phyloP scores from a whole-genome alignment of 768 basidiomycete genomes.

The Leccinum boreale region DNA sequence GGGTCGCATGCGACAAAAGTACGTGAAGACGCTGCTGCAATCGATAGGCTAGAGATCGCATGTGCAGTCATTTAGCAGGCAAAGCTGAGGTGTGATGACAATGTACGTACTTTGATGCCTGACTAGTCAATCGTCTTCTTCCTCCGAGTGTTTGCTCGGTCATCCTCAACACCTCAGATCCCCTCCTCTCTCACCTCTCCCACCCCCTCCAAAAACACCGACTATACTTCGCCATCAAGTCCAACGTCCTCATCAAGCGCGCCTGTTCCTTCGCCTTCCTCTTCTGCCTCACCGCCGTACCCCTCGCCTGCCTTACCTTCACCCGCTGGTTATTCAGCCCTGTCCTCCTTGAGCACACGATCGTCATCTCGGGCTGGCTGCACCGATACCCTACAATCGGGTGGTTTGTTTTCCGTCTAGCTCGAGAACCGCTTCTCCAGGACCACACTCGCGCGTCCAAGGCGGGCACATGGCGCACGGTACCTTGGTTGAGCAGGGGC shows the following conservation, averaged over 20 bases:
- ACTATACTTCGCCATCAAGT: slow-evolving; percentile 76
- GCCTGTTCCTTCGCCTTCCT: slow-evolving; percentile 77
- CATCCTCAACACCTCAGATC: slow-evolving; percentile 80
- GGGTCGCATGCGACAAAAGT: too few relatives aligned
- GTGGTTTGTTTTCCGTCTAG: slow-evolving; percentile 52
- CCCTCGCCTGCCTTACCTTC: slow-evolving; percentile 68
- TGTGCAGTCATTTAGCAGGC: too few relatives aligned
- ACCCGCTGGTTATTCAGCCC: slow-evolving; percentile 89
- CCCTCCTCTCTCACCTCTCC: slow-evolving; percentile 45
- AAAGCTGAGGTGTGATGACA: slow-evolving; percentile 6
- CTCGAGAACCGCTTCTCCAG: slow-evolving; percentile 52
- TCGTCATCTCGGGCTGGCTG: slow-evolving; percentile 69
- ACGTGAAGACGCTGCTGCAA: too few relatives aligned
- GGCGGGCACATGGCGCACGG: slow-evolving; percentile 38
- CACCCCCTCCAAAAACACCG: slow-evolving; percentile 57
- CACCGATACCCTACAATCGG: slow-evolving; percentile 54
- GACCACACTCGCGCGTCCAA: slow-evolving; percentile 47
- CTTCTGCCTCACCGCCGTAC: slow-evolving; percentile 49
- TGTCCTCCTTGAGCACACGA: slow-evolving; percentile 64
- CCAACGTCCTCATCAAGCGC: slow-evolving; percentile 81
- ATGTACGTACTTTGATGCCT: slow-evolving; percentile 14
- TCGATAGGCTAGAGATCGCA: too few relatives aligned
- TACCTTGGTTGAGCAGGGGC: slow-evolving; percentile 69
- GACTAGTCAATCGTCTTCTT: slow-evolving; percentile 34
- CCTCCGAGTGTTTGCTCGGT: slow-evolving; percentile 68